Evolutionary conservation across 306 rosid genomes (phyloP), one percentile per base, ranked within the genome.

Genomic region (Vigna trinervia): DNA sequence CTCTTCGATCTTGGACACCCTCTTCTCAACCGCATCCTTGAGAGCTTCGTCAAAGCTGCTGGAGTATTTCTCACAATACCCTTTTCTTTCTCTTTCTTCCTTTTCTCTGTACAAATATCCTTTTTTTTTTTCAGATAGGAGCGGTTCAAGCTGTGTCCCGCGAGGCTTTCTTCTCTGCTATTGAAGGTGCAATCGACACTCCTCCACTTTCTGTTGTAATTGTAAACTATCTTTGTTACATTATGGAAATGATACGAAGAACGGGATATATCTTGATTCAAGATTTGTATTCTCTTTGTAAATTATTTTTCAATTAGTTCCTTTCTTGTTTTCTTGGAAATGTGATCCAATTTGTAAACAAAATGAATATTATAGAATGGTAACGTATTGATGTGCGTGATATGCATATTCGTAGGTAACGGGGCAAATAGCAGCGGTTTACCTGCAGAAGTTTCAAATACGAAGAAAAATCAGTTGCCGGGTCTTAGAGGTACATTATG

Each of bases 1-100:
- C n/a, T 90, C 56, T 87, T 91, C 43, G 96, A 92, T 59, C 86
- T 95, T 28, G 99, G 99, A 17, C 97, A 95, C 65, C 97, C 99
- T 83, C 97, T 95, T 67, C 89, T 95, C 82, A 95, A 92, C 75
- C 97, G 97, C 74, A 83, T 92, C 36, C 86, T 90, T 20, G 91
- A 95, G 20, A 84, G 89, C 87, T 95, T 95, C 78, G 75, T 95
- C 83, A 95, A 88, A 83, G 97, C 97, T 12, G 96, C 99, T 20
- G 96, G 91, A 79, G 97, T 91, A 38, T 23, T n/a, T 7, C 28
- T 5, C 20, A 30, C 34, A 30, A 30, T 3, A 30, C 54, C 59
- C 4, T 20, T 50, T 11, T 54, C 41, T 52, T 20, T 19, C n/a
- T 59, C 1, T 73, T 8, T 43, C 47, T 45, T 41, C 4, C 14